phyloP scores from a whole-genome alignment of 139 green algal genomes.

The Closterium sp. region DNA sequence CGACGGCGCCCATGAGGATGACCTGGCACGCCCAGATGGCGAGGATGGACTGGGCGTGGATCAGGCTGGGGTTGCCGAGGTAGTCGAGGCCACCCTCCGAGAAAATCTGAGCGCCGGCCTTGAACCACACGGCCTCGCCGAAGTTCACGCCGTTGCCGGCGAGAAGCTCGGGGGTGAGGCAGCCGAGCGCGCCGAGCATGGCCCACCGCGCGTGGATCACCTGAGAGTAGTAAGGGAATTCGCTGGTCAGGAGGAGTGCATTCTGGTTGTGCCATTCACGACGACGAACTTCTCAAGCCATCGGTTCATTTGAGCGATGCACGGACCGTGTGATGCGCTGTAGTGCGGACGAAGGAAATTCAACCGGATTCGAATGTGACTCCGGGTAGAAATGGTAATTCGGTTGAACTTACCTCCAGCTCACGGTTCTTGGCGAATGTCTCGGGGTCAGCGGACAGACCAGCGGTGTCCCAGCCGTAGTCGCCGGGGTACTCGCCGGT shows the following conservation, averaged over 20 bases:
- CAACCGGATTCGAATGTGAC: not conserved
- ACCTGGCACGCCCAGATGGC: conserved; percentile 57
- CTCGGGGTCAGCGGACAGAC: conserved; percentile 90
- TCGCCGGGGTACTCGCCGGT: conserved; percentile 82
- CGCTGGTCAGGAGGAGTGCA: not conserved
- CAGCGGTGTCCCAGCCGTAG: conserved; percentile 93
- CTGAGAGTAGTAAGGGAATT: conserved; percentile 75
- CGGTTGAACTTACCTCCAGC: conserved; percentile 38
- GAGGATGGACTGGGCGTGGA: conserved; percentile 80
- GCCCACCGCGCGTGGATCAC: conserved; percentile 96
- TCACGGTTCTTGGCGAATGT: conserved; percentile 74
- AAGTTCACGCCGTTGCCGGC: conserved; percentile 52
- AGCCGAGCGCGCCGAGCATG: conserved; percentile 76
- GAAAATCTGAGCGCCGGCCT: conserved; percentile 93
- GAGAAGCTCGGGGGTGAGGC: conserved; percentile 43
- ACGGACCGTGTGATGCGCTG: too few species aligned
- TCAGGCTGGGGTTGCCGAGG: conserved; percentile 68
- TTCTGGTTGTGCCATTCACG: too few species aligned
- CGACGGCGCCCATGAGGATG: conserved; percentile 62
- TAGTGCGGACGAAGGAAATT: not conserved
- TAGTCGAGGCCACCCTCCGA: conserved; percentile 75
- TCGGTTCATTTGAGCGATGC: too few species aligned
- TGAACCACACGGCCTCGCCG: conserved; percentile 82
- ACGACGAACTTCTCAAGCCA: too few species aligned
- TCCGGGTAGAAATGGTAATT: too few species aligned